Conservation (phyloP, 345 rosid genomes). For the Capsella bursapastoris region DNA sequence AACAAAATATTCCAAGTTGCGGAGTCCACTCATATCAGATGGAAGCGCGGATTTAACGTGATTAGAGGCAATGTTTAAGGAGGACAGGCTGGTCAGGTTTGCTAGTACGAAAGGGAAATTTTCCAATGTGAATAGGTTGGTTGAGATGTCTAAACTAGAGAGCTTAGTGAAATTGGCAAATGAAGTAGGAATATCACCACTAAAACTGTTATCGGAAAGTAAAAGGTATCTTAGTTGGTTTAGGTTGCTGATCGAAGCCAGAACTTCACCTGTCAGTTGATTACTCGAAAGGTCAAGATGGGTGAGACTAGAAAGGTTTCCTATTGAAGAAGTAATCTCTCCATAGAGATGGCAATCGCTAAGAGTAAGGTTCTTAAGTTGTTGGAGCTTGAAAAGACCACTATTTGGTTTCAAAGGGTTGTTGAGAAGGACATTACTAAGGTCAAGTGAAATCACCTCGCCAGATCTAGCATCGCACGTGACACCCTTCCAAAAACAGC, state of each 20-base stretch:
- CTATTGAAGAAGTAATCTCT: conserved; percentile 19
- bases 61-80: background rate
- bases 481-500: conserved; percentile 20
- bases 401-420: conserved; percentile 6
- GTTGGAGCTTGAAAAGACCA: conserved; percentile 8
- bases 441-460: conserved; percentile 11
- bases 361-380: background rate
- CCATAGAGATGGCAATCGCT: background rate
- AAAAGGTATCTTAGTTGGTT: background rate
- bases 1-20: conserved; percentile 3
- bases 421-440: background rate
- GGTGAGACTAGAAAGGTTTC: conserved; percentile 28
- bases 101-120: background rate
- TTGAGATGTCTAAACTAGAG: background rate
- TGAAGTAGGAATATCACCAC: conserved; percentile 7
- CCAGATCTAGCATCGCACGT: conserved; percentile 5
- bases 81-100: background rate
- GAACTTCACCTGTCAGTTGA: background rate
- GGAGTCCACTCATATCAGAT: background rate
- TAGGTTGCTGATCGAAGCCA: conserved; percentile 1
- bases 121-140: background rate
- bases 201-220: background rate
- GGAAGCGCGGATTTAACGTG: conserved; percentile 5
- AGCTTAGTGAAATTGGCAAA: conserved; percentile 8
- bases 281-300: background rate